Evolutionary conservation across 2,329 filamentous ascomycete genomes (phyloP).

Genomic region (Claviceps sp.): DNA sequence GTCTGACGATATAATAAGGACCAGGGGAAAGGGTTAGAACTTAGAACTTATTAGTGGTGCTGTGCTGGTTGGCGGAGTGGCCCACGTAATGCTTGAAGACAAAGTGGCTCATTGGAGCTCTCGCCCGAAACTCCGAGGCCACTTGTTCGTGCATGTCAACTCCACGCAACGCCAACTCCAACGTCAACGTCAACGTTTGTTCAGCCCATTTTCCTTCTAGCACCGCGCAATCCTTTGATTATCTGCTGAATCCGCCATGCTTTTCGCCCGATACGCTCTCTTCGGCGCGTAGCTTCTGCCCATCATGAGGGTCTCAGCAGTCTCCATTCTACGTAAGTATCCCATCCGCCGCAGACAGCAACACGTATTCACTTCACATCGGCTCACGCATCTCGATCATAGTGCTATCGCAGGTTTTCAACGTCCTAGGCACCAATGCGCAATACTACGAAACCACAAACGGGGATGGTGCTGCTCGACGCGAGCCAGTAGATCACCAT

Average conservation of each 20-base stretch:
- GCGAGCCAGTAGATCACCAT: slow-evolving; percentile 19
- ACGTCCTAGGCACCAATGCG: slow-evolving; percentile 24
- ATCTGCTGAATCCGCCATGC: slow-evolving; percentile 15
- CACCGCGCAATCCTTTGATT: background rate
- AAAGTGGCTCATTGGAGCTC: slow-evolving; percentile 6
- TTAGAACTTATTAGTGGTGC: background rate
- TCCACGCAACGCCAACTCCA: background rate
- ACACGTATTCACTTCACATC: slow-evolving; percentile 4
- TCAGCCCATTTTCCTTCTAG: background rate
- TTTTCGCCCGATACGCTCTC: slow-evolving; percentile 9
- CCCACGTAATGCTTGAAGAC: background rate
- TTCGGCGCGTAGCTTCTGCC: slow-evolving; percentile 22
- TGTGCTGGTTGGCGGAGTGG: background rate
- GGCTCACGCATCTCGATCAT: slow-evolving; percentile 12
- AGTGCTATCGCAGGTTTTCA: slow-evolving; percentile 35
- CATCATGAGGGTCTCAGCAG: slow-evolving; percentile 26
- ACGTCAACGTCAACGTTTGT: background rate
- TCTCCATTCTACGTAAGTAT: slow-evolving; percentile 30
- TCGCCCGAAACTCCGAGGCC: background rate
- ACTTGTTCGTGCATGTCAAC: background rate
- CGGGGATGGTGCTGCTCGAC: slow-evolving; percentile 16
- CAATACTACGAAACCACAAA: slow-evolving; percentile 23
- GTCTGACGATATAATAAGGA: too few species aligned
- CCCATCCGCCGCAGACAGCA: slow-evolving; percentile 2
- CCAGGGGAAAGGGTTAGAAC: too few species aligned